Evolutionary conservation across 2,329 filamentous ascomycete genomes (phyloP), one percentile per base, ranked within the genome.

Genomic region (Xylariaceae sp.): DNA sequence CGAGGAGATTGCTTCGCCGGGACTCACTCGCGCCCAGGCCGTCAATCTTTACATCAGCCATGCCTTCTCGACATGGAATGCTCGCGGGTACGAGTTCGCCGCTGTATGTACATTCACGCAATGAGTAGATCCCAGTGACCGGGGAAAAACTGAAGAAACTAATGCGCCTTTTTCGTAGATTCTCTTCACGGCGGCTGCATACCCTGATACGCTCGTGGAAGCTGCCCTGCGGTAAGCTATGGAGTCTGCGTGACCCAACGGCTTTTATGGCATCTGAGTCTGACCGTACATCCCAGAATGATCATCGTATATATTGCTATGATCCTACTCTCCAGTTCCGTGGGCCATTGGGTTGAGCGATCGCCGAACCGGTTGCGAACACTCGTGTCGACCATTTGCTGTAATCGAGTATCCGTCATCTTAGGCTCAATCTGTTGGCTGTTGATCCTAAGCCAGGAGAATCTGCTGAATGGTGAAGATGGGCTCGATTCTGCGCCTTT

Each of bases 31-130:
- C 62, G 62, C 71, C 4, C 74, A 76, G 55, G 74, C 74, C 4
- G 66, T 67, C 44, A 73, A 73, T 57, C 67, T 83, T 5, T 84
- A 83, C 61, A 68, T 77, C 17, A 82, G 79, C 17, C 81, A 84
- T 68, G 77, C 79, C 55, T 73, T 84, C 4, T 83, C 82, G 13
- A 80, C 80, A 45, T 84, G 80, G 81, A 84, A 83, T 68, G 78
- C 80, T 4, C 76, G 82, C 51, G 76, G 77, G 53, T 84, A 82
- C 61, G 80, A 83, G 66, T 83, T 83, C 60, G 80, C 78, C n/a
- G 77, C 78, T 11, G 76, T 82, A 75, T 72, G 64, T 77, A 13
- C 34, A 47, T 35, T 34, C 7, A 4, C n/a, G n/a, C 10, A 10
- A 5, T n/a, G 10, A 48, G 13, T 23, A 48, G 8, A 11, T 49